phyloP scores from a whole-genome alignment of 2,329 filamentous ascomycete species.

The Harringtonia lauricola region DNA sequence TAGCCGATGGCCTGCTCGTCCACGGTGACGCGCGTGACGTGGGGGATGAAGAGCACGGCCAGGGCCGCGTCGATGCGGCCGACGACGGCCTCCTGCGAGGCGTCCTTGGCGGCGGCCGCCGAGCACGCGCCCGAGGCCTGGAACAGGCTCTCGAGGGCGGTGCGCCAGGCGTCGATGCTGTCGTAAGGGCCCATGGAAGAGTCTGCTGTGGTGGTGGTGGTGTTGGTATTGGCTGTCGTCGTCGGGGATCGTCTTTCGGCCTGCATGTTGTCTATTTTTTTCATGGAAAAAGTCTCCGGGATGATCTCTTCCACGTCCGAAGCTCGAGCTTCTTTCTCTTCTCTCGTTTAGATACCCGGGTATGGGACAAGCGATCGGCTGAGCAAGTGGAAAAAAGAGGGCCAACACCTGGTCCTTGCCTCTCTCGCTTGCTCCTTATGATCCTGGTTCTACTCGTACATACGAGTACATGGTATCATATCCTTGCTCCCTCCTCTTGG shows the following conservation, averaged over 20 bases:
- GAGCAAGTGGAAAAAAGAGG: too few relatives aligned
- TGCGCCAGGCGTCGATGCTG: slow-evolving; percentile 56
- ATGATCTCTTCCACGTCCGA: too few relatives aligned
- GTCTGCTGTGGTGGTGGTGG: slow-evolving; percentile 35
- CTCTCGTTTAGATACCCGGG: too few relatives aligned
- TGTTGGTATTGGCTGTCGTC: slow-evolving; percentile 40
- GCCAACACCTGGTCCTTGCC: too few relatives aligned
- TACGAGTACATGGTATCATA: too few relatives aligned
- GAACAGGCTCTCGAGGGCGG: slow-evolving; percentile 4
- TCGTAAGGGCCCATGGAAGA: slow-evolving; percentile 58
- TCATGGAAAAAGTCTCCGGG: too few relatives aligned
- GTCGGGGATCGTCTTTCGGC: neutral
- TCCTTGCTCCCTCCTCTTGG: too few relatives aligned
- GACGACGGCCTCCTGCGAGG: neutral
- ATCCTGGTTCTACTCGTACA: too few relatives aligned
- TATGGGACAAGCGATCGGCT: too few relatives aligned
- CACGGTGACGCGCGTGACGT: slow-evolving; percentile 49
- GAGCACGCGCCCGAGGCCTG: slow-evolving; percentile 1
- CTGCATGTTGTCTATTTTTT: neutral
- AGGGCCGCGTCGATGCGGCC: slow-evolving; percentile 25
- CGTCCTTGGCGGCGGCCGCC: neutral
- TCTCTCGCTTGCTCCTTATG: too few relatives aligned
- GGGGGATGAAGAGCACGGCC: slow-evolving; percentile 51
- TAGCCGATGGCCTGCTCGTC: slow-evolving; percentile 15
- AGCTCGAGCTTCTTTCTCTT: too few relatives aligned